Base-by-base conservation (phyloP, 208 protist species). In the Phytomonas sp. region DNA sequence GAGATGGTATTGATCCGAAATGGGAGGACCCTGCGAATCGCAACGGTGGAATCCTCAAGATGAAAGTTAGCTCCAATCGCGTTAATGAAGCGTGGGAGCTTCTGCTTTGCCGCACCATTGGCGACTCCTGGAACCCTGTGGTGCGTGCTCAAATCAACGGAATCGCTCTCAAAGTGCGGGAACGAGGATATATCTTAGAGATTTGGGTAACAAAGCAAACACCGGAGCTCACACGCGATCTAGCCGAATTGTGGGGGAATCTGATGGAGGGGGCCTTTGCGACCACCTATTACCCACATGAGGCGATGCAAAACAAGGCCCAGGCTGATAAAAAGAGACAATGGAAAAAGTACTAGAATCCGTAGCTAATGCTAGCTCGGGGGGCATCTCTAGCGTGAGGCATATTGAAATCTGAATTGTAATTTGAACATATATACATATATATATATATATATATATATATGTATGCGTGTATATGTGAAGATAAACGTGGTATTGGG, bases 11-110 rank as follows among this genome's bases (percentile, higher is more conserved):
- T 62, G 85, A 97, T 73, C 97, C 97, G 64, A 96, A 96, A 80
- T 98, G 97, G 97, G 97, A 98, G 78, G 92, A 98, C 74, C 68
- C 80, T 20, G 76, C 79, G 17, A 98, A 98, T 81, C 77, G 79
- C 20, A 73, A 89, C 67, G 94, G 94, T 43, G 92, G 93, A 67
- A 96, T 97, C 70, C 79, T 83, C 60, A 83, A 83, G 74, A 71
- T 92, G 32, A 85, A 83, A 68, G 69, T 83, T 20, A 72, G 63
- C 13, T 20, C 67, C n/a, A 23, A 70, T 2, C 72, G 72, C 56
- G 77, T 96, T 37, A 80, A 93, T 64, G 82, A 87, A 67, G 90
- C 87, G 32, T 96, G 90, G 90, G 80, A 91, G 77, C 75, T 85
- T 46, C 78, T 96, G 56, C 78, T 93, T 40, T 91, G 85, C 75